Conservation (phyloP, 495 filamentous ascomycete genomes). For the Neurospora cerealis region DNA sequence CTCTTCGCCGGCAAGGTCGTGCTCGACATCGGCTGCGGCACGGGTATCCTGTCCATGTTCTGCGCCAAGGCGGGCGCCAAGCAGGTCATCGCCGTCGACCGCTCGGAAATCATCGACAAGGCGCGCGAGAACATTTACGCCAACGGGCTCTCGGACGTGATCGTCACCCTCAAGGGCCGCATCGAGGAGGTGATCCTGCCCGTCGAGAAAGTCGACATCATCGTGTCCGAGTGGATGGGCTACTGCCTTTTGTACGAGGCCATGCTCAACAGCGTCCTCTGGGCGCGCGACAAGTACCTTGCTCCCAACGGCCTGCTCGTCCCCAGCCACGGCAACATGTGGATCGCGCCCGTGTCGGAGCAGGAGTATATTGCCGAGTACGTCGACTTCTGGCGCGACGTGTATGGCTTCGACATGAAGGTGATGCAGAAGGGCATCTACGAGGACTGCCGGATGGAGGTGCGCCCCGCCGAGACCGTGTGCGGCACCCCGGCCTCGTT, state of each 20-base stretch:
- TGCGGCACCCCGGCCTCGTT: slow-evolving; percentile 70
- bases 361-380: slow-evolving; percentile 85
- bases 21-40: slow-evolving; percentile 96
- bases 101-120: slow-evolving; percentile 94
- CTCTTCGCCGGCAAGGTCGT: slow-evolving; percentile 97
- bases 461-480: slow-evolving; percentile 65
- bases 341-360: slow-evolving; percentile 80
- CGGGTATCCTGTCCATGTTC: slow-evolving; percentile 75
- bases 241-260: slow-evolving; percentile 98
- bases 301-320: slow-evolving; percentile 72
- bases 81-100: slow-evolving; percentile 93
- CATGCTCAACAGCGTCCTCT: slow-evolving; percentile 95
- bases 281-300: slow-evolving; percentile 87
- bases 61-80: slow-evolving; percentile 88
- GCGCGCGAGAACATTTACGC: slow-evolving; percentile 80
- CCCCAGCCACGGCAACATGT: slow-evolving; percentile 82
- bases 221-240: slow-evolving; percentile 99
- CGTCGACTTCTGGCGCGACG: slow-evolving; percentile 92
- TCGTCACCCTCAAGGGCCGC: slow-evolving; percentile 87
- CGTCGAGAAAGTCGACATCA: slow-evolving; percentile 88
- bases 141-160: slow-evolving; percentile 74
- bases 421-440: slow-evolving; percentile 79
- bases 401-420: slow-evolving; percentile 95
- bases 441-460: slow-evolving; percentile 75
- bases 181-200: slow-evolving; percentile 93